phyloP scores from a whole-genome alignment of 2,329 filamentous ascomycete species.

The Diaporthe sp. region DNA sequence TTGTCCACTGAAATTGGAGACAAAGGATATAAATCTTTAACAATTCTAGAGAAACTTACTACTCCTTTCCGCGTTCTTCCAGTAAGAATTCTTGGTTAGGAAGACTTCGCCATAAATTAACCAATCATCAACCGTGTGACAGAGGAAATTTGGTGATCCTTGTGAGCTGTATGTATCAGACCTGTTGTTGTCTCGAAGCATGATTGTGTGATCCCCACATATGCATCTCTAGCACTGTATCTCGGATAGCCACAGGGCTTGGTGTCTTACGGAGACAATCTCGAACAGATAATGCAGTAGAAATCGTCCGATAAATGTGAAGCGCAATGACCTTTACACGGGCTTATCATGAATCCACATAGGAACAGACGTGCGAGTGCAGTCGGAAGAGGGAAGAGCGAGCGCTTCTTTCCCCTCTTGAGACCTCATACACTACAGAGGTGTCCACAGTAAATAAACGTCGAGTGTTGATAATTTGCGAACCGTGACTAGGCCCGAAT shows the following conservation, averaged over 20 bases:
- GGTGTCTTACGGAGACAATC: neutral
- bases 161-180: too few relatives aligned
- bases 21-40: too few relatives aligned
- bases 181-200: too few relatives aligned
- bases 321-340: neutral
- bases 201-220: neutral
- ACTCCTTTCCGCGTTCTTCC: too few relatives aligned
- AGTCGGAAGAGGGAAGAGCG: neutral
- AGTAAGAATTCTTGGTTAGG: too few relatives aligned
- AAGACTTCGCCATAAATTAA: too few relatives aligned
- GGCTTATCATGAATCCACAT: neutral
- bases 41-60: too few relatives aligned
- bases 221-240: neutral
- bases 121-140: too few relatives aligned
- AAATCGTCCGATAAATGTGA: neutral
- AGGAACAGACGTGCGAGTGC: neutral
- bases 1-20: too few relatives aligned
- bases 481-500: neutral
- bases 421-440: neutral
- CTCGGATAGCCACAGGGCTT: neutral
- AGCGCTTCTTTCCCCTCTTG: too few relatives aligned
- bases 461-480: neutral
- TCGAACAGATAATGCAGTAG: neutral
- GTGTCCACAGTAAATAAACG: too few relatives aligned
- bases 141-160: too few relatives aligned